Evolutionary conservation across 495 filamentous ascomycete species (phyloP).

Genomic region (Penicillium ucsense): DNA sequence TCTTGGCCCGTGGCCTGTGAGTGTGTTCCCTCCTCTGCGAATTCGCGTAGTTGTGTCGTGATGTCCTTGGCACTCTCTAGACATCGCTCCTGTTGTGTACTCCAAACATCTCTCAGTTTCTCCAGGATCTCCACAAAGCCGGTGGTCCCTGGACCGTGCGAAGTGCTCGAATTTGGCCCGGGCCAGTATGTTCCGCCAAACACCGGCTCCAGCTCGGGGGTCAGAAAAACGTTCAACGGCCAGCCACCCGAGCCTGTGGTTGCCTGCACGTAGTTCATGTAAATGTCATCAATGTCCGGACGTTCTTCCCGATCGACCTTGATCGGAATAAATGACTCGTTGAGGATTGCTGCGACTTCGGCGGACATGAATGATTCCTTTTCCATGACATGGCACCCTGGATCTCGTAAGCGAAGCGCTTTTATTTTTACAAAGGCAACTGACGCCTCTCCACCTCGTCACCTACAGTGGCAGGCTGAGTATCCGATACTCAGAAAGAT

Average conservation of each 20-base stretch:
- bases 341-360: constrained; percentile 72
- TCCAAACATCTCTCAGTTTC: constrained; percentile 75
- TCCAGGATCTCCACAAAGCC: constrained; percentile 73
- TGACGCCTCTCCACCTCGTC: neutral
- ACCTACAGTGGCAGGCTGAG: constrained; percentile 85
- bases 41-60: constrained; percentile 67
- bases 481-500: constrained; percentile 96
- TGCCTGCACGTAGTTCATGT: constrained; percentile 97
- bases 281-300: constrained; percentile 90
- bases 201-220: constrained; percentile 83
- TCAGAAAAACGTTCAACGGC: constrained; percentile 95
- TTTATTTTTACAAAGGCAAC: neutral
- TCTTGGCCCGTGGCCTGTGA: constrained; percentile 41
- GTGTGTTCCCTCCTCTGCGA: constrained; percentile 77
- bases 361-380: constrained; percentile 84
- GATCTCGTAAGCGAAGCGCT: constrained; percentile 4
- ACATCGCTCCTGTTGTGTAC: constrained; percentile 71
- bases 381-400: constrained; percentile 90
- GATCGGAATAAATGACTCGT: constrained; percentile 82
- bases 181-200: constrained; percentile 98
- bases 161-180: constrained; percentile 51
- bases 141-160: constrained; percentile 44
- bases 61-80: constrained; percentile 74
- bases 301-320: constrained; percentile 92
- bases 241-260: constrained; percentile 89